Evolutionary conservation across 495 filamentous ascomycete species (phyloP), one percentile per base, ranked within the genome.

Genomic region (Aspergillus olivimuriae): DNA sequence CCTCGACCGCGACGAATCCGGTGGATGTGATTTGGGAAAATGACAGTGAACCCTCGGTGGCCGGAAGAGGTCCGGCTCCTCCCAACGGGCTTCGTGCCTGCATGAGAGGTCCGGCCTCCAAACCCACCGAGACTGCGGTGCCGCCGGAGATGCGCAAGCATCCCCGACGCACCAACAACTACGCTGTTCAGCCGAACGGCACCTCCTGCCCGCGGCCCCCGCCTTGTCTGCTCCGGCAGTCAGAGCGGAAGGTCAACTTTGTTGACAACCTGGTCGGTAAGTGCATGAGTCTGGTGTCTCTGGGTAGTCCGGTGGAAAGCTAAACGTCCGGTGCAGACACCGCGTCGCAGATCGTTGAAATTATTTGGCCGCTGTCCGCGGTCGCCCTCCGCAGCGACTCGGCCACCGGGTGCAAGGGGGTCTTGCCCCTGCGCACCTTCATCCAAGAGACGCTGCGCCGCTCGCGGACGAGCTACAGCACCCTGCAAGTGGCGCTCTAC

Each of bases 211-310:
- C 78, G 42, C 78, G 80, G 48, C 80, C 81, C 53, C 89, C 90
- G 50, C 89, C 92, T 20, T 73, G 83, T 44, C 79, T 96, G 40
- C 75, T 89, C 34, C 85, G 92, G 44, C 92, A 98, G 71, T 82
- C 81, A 55, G 92, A 96, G 61, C 83, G 92, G 48, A 97, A 95
- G 71, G 78, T 86, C 58, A 89, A 83, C 62, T 98, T 97, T 61
- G 92, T 98, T 69, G 91, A 96, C 63, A 89, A 81, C 70, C 87
- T 98, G 61, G 91, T 98, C 76, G 92, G 92, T 98, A 88, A 92
- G 92, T 72, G 24, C 3, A n/a, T n/a, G n/a, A n/a, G n/a, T n/a
- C n/a, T n/a, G n/a, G n/a, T n/a, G n/a, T n/a, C n/a, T n/a, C n/a
- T n/a, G 4, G 33, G 5, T 16, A 33, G 10, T 24, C 20, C 7